Percentiles rank a stretch among this genome's conserved stretches.
Evolutionary conservation across 352 stramenopile species (phyloP).

Genomic region (Phytopythium cucurbitacearum): DNA sequence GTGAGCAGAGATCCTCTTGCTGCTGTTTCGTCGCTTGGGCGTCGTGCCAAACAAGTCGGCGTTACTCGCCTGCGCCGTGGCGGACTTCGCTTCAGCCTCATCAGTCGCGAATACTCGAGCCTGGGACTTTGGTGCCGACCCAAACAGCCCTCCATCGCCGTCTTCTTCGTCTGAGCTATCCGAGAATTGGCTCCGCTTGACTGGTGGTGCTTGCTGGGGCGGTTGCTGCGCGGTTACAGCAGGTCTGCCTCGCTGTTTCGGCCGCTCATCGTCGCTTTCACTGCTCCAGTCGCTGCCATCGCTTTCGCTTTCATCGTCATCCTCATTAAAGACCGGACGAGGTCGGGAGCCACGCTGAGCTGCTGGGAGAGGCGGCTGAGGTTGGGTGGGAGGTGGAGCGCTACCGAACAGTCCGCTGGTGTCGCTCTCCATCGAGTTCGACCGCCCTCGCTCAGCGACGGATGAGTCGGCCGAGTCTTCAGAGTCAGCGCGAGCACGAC

Average conservation of each 20-base stretch:
- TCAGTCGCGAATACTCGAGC: conserved; percentile 23
- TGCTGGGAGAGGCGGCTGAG: conserved; percentile 12
- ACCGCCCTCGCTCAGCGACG: conserved; percentile 19
- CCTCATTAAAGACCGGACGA: conserved; percentile 29
- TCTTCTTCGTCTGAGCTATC: conserved; percentile 56
- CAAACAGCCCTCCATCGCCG: conserved; percentile 59
- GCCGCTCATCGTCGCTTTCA: conserved; percentile 33
- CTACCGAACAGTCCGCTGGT: conserved; percentile 56
- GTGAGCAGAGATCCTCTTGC: conserved; percentile 16
- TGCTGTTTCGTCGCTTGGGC: conserved; percentile 16
- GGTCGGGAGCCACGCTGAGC: conserved; percentile 16
- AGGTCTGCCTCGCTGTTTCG: conserved; percentile 12
- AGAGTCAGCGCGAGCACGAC: conserved; percentile 21
- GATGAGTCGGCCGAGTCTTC: conserved; percentile 38
- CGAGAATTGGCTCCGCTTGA: conserved; percentile 42
- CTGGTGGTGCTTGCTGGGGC: conserved; percentile 8
- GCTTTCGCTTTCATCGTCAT: conserved; percentile 36
- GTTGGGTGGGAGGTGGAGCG: conserved; percentile 13
- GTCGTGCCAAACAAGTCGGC: conserved; percentile 33
- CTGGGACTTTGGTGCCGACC: conserved; percentile 14
- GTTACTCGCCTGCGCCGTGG: conserved; percentile 5
- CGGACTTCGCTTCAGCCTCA: conserved; percentile 23
- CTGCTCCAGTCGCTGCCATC: conserved; percentile 51
- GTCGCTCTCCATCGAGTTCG: conserved; percentile 48
- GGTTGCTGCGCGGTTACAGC: conserved; percentile 13